These are phyloP conservation scores for Conoideocrella luteorostrata DNA, from an alignment of 2,329 filamentous ascomycete species.

Conservation along the genomic window DNA sequence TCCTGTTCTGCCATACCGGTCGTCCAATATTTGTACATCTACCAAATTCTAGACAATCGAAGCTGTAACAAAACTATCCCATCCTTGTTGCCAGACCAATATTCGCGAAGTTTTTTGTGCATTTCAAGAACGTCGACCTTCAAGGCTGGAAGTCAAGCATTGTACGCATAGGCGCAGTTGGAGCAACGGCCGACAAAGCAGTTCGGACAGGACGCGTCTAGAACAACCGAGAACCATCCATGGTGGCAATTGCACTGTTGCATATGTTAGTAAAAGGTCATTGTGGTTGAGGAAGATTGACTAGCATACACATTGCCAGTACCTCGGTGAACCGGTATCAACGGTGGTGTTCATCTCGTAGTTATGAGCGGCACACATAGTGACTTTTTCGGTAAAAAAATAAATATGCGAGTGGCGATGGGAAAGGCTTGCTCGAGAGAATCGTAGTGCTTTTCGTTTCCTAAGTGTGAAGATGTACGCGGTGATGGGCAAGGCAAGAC, in stretches of 20 bases:
- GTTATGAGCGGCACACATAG: background rate
- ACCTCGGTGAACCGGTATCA: background rate
- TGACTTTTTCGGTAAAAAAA: too few relatives aligned
- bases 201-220: slow-evolving; percentile 14
- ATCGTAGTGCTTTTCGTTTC: too few relatives aligned
- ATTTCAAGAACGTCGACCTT: too few relatives aligned
- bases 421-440: too few relatives aligned
- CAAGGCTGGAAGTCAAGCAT: background rate
- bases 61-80: background rate
- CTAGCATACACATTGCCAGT: slow-evolving; percentile 14
- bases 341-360: background rate
- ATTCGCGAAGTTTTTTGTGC: too few relatives aligned
- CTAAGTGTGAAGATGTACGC: too few relatives aligned
- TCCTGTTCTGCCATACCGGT: background rate
- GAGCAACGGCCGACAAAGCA: slow-evolving; percentile 15
- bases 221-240: slow-evolving; percentile 15
- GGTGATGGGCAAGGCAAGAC: too few relatives aligned
- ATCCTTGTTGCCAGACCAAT: background rate
- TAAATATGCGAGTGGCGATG: too few relatives aligned
- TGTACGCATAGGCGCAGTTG: slow-evolving; percentile 15
- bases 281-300: too few relatives aligned
- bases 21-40: slow-evolving; percentile 4
- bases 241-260: slow-evolving; percentile 14
- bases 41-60: too few relatives aligned
- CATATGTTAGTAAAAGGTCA: slow-evolving; percentile 1